Evolutionary conservation across 345 rosid genomes (phyloP).

Genomic region (Heritiera fomes): DNA sequence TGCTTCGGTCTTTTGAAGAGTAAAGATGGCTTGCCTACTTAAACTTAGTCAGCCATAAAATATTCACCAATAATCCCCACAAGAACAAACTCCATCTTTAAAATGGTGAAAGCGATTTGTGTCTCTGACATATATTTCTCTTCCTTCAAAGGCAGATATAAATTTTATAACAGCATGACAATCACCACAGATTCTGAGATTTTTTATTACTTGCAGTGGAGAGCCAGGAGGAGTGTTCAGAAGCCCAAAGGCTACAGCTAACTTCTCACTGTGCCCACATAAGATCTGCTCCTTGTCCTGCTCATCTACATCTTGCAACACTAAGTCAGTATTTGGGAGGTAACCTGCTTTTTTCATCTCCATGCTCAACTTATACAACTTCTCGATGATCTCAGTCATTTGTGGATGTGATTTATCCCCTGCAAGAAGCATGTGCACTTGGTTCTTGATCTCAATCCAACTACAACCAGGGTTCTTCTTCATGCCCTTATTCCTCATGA

Average conservation of each 20-base stretch:
- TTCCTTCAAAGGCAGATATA: conserved; percentile 40
- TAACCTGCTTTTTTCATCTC: conserved; percentile 44
- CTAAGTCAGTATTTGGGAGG: conserved; percentile 34
- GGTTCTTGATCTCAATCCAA: conserved; percentile 61
- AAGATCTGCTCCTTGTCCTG: conserved; percentile 58
- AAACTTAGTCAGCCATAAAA: not conserved
- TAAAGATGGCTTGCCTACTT: not conserved
- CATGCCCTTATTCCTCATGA: conserved; percentile 54
- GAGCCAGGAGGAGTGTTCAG: conserved; percentile 54
- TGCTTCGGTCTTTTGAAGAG: conserved; percentile 4
- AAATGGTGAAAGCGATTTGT: conserved; percentile 67
- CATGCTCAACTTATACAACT: conserved; percentile 36
- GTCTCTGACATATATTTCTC: conserved; percentile 46
- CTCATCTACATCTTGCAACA: conserved; percentile 47
- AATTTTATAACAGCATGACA: conserved; percentile 46
- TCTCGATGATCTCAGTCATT: conserved; percentile 37
- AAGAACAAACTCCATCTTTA: conserved; percentile 56
- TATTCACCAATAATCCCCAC: conserved; percentile 62
- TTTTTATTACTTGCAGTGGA: conserved; percentile 62
- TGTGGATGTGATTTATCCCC: conserved; percentile 48
- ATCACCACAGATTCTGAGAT: conserved; percentile 72
- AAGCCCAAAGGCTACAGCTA: conserved; percentile 58
- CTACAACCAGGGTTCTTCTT: conserved; percentile 74
- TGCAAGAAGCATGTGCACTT: conserved; percentile 49
- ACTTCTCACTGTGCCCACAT: conserved; percentile 65